Base-by-base conservation (phyloP, 306 rosid genomes). In the Corylus americana region DNA sequence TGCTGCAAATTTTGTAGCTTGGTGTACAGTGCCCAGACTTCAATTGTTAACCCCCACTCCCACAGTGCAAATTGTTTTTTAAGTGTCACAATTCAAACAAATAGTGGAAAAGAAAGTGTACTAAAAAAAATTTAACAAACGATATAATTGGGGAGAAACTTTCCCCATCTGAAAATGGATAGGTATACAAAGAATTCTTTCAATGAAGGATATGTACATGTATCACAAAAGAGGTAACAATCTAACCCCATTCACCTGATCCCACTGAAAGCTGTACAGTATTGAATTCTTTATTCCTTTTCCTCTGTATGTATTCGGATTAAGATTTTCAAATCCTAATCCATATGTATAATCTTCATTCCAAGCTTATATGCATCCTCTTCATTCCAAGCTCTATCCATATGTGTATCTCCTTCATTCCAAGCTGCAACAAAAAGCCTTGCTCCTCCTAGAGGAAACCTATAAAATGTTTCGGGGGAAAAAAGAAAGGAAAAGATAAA, bases 211-310 rank as follows among this genome's bases (percentile, higher is more conserved):
- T 80, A 78, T 85, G 64, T 83, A 88, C 86, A 83, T 50, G 83
- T 55, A 73, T 66, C 14, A 58, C 22, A n/a, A 55, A 18, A 69
- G 77, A 27, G 44, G 76, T 2, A 63, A 20, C 29, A 76, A 53
- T 53, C 86, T 76, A 85, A 74, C 74, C 77, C 6, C 51, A 68
- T 74, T 80, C 51, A 68, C 64, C 78, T 68, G 82, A 63, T 64
- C 84, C 72, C 83, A 78, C 81, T 78, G 81, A 83, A 85, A 74
- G 80, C 88, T 55, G 25, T 55, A 55, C 25, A 51, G 8, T n/a
- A 18, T 55, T 75, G 53, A 69, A 75, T 62, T 54, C 7, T 48
- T 12, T 58, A 45, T 71, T 75, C 55, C 77, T 68, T 74, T 71
- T 71, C 78, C 64, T 83, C 85, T 85, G 35, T 31, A 31, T 31